These are phyloP conservation scores for Colletotrichum graminicola DNA, from an alignment of 2,329 filamentous ascomycete species.

Conservation along the genomic window DNA sequence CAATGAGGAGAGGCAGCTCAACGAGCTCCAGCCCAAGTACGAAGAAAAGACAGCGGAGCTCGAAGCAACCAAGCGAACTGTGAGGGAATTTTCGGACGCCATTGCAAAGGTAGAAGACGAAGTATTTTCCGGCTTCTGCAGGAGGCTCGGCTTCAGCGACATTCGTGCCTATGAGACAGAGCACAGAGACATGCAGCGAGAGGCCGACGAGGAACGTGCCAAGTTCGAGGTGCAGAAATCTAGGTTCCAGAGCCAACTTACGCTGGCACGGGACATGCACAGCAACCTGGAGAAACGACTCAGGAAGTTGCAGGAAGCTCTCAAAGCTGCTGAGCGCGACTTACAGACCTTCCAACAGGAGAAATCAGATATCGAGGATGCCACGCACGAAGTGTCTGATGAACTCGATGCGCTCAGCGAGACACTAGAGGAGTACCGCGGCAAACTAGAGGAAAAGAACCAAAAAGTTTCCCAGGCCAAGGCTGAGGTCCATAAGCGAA, in stretches of 20 bases:
- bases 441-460: conserved; percentile 75
- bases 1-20: conserved; percentile 78
- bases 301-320: conserved; percentile 73
- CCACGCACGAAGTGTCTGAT: conserved; percentile 78
- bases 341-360: conserved; percentile 78
- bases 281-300: conserved; percentile 76
- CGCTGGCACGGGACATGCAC: conserved; percentile 67
- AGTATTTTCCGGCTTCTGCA: conserved; percentile 88
- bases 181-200: conserved; percentile 91
- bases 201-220: conserved; percentile 86
- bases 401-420: conserved; percentile 83
- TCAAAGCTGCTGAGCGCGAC: conserved; percentile 75
- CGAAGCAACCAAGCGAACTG: conserved; percentile 64
- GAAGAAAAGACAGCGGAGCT: conserved; percentile 78
- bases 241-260: conserved; percentile 73
- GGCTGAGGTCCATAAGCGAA: conserved; percentile 84
- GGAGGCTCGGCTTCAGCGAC: conserved; percentile 85
- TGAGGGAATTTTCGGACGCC: conserved; percentile 67
- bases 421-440: conserved; percentile 75
- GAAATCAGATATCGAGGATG: conserved; percentile 79
- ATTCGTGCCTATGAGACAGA: conserved; percentile 95
- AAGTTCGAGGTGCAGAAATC: conserved; percentile 89
- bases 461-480: conserved; percentile 84
- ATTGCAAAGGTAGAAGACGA: conserved; percentile 89
- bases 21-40: conserved; percentile 82